These are phyloP conservation scores for Botryosphaeria agaves DNA, from an alignment of 2,329 filamentous ascomycete genomes.

Conservation along the genomic window DNA sequence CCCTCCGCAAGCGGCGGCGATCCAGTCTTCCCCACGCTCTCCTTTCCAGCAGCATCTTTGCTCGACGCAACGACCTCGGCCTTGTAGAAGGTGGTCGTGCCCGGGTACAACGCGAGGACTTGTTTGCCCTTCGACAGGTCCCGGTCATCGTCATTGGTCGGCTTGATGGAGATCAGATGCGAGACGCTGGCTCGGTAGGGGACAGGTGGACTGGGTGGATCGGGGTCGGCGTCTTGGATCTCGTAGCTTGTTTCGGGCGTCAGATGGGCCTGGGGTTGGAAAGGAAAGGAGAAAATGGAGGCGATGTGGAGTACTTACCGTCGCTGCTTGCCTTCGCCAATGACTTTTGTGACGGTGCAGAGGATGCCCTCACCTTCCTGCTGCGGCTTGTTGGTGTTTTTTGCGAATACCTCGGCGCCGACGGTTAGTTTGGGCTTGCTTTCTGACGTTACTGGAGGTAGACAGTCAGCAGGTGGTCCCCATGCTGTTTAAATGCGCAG, in stretches of 20 bases:
- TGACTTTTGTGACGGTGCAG: slow-evolving; percentile 31
- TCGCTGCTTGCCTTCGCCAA: slow-evolving; percentile 34
- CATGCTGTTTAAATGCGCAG: too few species aligned
- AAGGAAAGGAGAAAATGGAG: neutral
- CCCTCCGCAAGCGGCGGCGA: slow-evolving; percentile 12
- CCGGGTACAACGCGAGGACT: slow-evolving; percentile 33
- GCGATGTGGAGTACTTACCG: slow-evolving; percentile 8
- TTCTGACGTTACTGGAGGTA: too few species aligned
- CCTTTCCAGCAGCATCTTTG: too few species aligned
- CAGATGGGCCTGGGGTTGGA: neutral
- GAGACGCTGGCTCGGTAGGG: slow-evolving; percentile 29
- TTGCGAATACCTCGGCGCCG: slow-evolving; percentile 32
- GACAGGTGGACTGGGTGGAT: slow-evolving; percentile 17
- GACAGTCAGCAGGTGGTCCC: too few species aligned
- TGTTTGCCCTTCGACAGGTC: slow-evolving; percentile 23
- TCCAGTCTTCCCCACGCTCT: slow-evolving; percentile 15
- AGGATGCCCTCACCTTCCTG: slow-evolving; percentile 33
- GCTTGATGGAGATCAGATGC: slow-evolving; percentile 27
- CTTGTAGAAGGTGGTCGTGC: slow-evolving; percentile 36
- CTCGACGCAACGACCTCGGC: slow-evolving; percentile 29
- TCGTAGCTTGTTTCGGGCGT: slow-evolving; percentile 21
- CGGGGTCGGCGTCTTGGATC: slow-evolving; percentile 31
- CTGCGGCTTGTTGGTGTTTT: slow-evolving; percentile 19
- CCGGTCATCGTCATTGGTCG: slow-evolving; percentile 20
- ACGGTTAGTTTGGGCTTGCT: slow-evolving; percentile 15